phyloP scores from a whole-genome alignment of 1,139 yeast genomes.

The Blastobotrys elegans region DNA sequence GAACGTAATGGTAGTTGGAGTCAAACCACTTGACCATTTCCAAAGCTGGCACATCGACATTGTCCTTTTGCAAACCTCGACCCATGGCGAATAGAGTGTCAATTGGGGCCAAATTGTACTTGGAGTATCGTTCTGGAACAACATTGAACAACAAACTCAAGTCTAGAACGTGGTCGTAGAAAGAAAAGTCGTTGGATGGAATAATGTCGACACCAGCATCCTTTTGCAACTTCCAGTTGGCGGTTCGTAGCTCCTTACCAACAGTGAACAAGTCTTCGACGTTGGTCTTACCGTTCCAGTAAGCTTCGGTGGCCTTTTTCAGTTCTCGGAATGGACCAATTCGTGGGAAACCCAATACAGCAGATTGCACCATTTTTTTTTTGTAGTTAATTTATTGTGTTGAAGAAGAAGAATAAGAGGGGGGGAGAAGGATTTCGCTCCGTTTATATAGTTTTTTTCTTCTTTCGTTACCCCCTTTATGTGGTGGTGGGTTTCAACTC shows the following conservation, averaged over 20 bases:
- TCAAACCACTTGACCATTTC: conserved; percentile 99
- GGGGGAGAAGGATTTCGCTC: neutral
- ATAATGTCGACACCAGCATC: conserved; percentile 96
- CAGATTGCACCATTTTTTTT: conserved; percentile 76
- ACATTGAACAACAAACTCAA: conserved; percentile 89
- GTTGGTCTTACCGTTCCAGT: conserved; percentile 93
- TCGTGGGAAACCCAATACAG: conserved; percentile 99
- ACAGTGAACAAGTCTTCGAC: conserved; percentile 84
- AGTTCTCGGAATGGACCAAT: conserved; percentile 96
- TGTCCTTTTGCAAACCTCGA: conserved; percentile 97
- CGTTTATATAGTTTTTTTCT: neutral
- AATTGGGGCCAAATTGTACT: conserved; percentile 81
- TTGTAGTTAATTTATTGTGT: conserved; percentile 2
- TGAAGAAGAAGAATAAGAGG: conserved; percentile 2
- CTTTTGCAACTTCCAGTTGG: conserved; percentile 97
- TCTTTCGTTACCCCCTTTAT: too few species aligned
- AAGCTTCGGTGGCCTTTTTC: conserved; percentile 96
- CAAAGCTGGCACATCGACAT: conserved; percentile 97
- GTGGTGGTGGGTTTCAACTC: too few species aligned
- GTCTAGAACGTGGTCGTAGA: conserved; percentile 95
- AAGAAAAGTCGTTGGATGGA: conserved; percentile 97
- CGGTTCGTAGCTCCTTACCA: conserved; percentile 92
- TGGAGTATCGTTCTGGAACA: conserved; percentile 94
- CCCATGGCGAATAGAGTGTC: conserved; percentile 99
- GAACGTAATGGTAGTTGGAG: conserved; percentile 98